Conservation (phyloP, 768 basidiomycete species). For the Lactarius hatsudake region DNA sequence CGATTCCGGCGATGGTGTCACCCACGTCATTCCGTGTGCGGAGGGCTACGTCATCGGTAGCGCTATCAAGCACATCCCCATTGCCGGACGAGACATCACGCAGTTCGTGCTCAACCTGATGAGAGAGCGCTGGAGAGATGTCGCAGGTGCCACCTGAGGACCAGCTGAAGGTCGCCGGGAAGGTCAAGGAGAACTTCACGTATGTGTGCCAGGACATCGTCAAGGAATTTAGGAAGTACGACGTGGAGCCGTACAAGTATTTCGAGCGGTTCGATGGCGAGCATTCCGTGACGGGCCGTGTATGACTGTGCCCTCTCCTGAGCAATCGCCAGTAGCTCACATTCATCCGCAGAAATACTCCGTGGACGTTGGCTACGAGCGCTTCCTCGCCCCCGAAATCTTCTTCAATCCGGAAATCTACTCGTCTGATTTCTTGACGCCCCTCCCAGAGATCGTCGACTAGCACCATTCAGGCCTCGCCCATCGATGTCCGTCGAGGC, state of each 20-base stretch:
- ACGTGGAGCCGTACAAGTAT: slow-evolving; percentile 91
- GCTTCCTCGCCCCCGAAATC: slow-evolving; percentile 98
- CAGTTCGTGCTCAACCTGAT: slow-evolving; percentile 95
- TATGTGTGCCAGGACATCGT: slow-evolving; percentile 99
- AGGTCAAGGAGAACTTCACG: slow-evolving; percentile 96
- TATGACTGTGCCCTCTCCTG: slow-evolving; percentile 37
- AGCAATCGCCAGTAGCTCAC: slow-evolving; percentile 13
- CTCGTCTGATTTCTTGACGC: slow-evolving; percentile 96
- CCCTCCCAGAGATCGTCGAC: slow-evolving; percentile 94
- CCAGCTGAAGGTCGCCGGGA: slow-evolving; percentile 85
- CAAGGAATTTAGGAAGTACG: slow-evolving; percentile 97
- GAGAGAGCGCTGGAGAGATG: slow-evolving; percentile 93
- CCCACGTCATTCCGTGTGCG: slow-evolving; percentile 93
- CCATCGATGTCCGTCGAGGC: slow-evolving; percentile 95
- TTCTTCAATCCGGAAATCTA: slow-evolving; percentile 99
- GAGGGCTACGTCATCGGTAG: slow-evolving; percentile 99
- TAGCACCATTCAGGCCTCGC: slow-evolving; percentile 92
- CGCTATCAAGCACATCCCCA: slow-evolving; percentile 98
- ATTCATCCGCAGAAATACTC: slow-evolving; percentile 70
- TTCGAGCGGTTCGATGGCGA: slow-evolving; percentile 94
- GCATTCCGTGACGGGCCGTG: slow-evolving; percentile 88
- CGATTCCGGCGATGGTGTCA: slow-evolving; percentile 99
- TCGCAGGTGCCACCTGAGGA: slow-evolving; percentile 91
- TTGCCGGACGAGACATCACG: slow-evolving; percentile 96
- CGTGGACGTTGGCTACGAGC: slow-evolving; percentile 95